phyloP scores from a whole-genome alignment of 805 yeast species.

The Candida saitoana region DNA sequence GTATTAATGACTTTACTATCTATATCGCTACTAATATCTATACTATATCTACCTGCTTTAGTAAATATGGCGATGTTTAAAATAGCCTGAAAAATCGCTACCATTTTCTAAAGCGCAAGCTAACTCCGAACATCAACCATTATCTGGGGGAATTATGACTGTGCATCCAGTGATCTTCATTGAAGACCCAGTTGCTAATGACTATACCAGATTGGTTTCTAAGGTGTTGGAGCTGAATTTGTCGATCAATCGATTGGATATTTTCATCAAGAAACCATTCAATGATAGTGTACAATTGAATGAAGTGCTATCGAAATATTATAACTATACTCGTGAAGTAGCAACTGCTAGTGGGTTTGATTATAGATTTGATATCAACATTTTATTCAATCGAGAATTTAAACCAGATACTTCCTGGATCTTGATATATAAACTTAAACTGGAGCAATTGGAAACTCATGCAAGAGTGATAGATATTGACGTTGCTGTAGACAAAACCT shows the following conservation, averaged over 20 bases:
- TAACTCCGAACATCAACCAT: too few relatives aligned
- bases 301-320: slow-evolving; percentile 24
- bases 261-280: slow-evolving; percentile 21
- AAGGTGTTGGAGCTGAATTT: slow-evolving; percentile 4
- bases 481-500: neutral
- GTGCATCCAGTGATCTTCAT: slow-evolving; percentile 10
- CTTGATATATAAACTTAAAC: neutral
- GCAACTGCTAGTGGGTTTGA: slow-evolving; percentile 17
- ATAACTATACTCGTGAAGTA: slow-evolving; percentile 21
- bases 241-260: slow-evolving; percentile 14
- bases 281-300: slow-evolving; percentile 22
- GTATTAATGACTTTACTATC: too few relatives aligned
- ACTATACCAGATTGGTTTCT: slow-evolving; percentile 11
- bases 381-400: slow-evolving; percentile 20
- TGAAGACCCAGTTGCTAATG: slow-evolving; percentile 12
- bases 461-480: slow-evolving; percentile 1
- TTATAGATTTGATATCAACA: slow-evolving; percentile 25
- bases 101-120: too few relatives aligned
- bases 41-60: too few relatives aligned
- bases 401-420: neutral
- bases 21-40: too few relatives aligned
- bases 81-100: too few relatives aligned
- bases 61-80: too few relatives aligned
- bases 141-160: neutral
- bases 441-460: neutral